A percentile compares a stretch with the other conserved stretches of the same genome.
Conservation (phyloP, 768 basidiomycete species). For the Hygrophorus pudorinus region DNA sequence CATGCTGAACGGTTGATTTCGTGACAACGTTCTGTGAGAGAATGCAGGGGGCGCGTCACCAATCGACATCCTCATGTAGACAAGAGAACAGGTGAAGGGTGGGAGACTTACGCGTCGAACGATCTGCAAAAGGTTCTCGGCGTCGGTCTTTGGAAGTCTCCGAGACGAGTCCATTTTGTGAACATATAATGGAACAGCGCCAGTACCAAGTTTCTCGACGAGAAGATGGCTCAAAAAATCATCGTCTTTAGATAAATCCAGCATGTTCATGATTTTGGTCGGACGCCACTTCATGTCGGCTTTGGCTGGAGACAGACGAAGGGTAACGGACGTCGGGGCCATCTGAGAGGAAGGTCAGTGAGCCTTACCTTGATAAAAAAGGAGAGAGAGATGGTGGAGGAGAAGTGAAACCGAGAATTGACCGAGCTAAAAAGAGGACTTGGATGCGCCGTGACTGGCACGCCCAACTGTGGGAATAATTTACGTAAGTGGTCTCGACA, state of each 20-base stretch:
- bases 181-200: conserved; percentile 68
- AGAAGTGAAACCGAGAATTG: neutral
- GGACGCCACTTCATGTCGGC: conserved; percentile 54
- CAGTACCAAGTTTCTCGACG: conserved; percentile 82
- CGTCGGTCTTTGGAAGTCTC: conserved; percentile 66
- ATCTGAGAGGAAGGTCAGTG: neutral
- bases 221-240: conserved; percentile 86
- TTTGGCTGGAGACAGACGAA: conserved; percentile 16
- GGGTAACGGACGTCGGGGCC: conserved; percentile 19
- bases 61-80: neutral
- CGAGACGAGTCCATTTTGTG: conserved; percentile 84
- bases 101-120: conserved; percentile 61
- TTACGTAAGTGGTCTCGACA: no score
- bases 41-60: conserved; percentile 15
- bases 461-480: no score
- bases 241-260: conserved; percentile 83
- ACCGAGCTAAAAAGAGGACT: neutral
- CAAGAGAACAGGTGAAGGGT: conserved; percentile 8
- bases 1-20: conserved; percentile 45
- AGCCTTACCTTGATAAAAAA: neutral
- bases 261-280: conserved; percentile 86
- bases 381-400: neutral
- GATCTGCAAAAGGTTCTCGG: conserved; percentile 56
- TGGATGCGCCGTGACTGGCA: neutral
- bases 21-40: conserved; percentile 42